Evolutionary conservation across 1,284 basidiomycete species (phyloP).

Genomic region (Cystobasidium sp.): DNA sequence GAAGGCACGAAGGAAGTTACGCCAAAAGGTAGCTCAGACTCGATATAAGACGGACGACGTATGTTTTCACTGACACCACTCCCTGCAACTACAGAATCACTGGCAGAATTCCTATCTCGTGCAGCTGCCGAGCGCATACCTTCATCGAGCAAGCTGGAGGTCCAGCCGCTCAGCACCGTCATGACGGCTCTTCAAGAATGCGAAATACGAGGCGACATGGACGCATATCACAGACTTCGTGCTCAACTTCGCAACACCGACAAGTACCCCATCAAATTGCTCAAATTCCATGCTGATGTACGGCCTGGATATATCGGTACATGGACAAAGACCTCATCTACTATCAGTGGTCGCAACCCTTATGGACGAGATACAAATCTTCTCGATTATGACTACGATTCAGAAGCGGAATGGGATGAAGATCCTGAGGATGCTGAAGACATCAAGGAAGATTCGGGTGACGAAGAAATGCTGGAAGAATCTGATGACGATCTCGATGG

Average conservation of each 20-base stretch:
- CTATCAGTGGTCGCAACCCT: slow-evolving; percentile 74
- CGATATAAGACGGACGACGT: no score
- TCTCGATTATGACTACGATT: slow-evolving; percentile 81
- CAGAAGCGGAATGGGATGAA: slow-evolving; percentile 82
- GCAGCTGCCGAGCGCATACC: slow-evolving; percentile 57
- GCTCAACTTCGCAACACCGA: slow-evolving; percentile 65
- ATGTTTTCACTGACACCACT: no score
- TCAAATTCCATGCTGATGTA: slow-evolving; percentile 71
- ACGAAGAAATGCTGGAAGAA: slow-evolving; percentile 47
- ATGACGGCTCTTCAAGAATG: slow-evolving; percentile 70
- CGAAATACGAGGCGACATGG: slow-evolving; percentile 71
- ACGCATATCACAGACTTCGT: slow-evolving; percentile 65
- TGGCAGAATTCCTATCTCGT: slow-evolving; percentile 19
- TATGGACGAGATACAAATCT: slow-evolving; percentile 70
- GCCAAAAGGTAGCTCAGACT: slow-evolving; percentile 48
- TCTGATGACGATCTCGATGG: slow-evolving; percentile 47
- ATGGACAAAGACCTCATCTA: slow-evolving; percentile 73
- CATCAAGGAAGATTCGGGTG: slow-evolving; percentile 58
- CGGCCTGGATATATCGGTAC: slow-evolving; percentile 85
- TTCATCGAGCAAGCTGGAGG: slow-evolving; percentile 34
- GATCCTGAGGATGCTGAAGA: slow-evolving; percentile 73
- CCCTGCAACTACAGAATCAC: slow-evolving; percentile 45
- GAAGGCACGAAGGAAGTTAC: slow-evolving; percentile 54
- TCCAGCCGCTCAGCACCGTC: slow-evolving; percentile 62
- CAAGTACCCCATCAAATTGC: slow-evolving; percentile 69